Percentiles rank a stretch among this genome's conserved stretches.
Conservation (phyloP, 1,284 basidiomycete genomes). For the Laetiporus sulphureus region DNA sequence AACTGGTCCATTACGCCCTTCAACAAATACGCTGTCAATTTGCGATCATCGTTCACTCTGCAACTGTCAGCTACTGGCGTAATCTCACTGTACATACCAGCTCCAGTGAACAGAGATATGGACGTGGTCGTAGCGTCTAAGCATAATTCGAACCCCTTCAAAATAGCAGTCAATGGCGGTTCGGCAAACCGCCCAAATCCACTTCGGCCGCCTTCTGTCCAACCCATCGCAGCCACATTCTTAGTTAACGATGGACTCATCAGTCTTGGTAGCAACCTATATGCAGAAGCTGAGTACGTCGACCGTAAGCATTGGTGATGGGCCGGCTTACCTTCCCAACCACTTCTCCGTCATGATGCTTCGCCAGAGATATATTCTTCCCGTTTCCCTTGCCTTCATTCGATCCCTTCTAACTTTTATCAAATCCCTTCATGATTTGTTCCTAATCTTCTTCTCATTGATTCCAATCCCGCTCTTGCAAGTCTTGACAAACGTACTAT, state of each 20-base stretch:
- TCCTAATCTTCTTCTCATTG: constrained; percentile 59
- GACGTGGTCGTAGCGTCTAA: constrained; percentile 60
- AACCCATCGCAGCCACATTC: constrained; percentile 74
- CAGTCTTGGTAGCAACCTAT: constrained; percentile 68
- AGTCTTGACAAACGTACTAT: constrained; percentile 68
- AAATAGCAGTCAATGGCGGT: constrained; percentile 62
- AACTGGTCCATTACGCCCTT: too few relatives aligned
- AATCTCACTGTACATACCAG: too few relatives aligned
- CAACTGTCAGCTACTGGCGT: too few relatives aligned
- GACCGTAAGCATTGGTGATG: not conserved
- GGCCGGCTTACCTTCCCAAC: constrained; percentile 67
- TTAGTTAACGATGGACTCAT: constrained; percentile 64
- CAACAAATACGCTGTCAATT: too few relatives aligned
- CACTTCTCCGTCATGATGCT: constrained; percentile 65
- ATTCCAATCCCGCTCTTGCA: constrained; percentile 42
- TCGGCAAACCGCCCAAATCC: constrained; percentile 57
- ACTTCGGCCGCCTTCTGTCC: constrained; percentile 65
- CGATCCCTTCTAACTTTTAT: constrained; percentile 26
- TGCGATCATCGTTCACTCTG: too few relatives aligned
- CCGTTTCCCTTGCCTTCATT: constrained; percentile 25
- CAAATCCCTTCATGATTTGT: constrained; percentile 37
- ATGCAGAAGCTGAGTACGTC: constrained; percentile 5
- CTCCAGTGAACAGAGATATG: too few relatives aligned
- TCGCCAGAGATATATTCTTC: constrained; percentile 28
- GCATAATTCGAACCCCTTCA: constrained; percentile 73